Conservation (phyloP, 2,329 filamentous ascomycete species). For the Mycosphaerelloides madeirae region DNA sequence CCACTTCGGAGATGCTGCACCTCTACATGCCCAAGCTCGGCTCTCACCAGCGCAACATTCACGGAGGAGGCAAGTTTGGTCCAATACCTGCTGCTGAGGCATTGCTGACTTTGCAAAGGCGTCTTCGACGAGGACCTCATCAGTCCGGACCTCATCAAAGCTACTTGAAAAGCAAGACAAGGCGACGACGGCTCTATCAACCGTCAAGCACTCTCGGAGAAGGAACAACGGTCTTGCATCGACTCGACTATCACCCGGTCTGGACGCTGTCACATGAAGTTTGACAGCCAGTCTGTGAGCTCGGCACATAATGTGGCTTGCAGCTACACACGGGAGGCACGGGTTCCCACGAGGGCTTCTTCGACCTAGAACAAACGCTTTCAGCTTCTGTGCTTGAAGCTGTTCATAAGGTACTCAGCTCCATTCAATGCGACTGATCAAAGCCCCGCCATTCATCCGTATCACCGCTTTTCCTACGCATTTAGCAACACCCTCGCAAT, state of each 20-base stretch:
- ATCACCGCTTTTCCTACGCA: no score
- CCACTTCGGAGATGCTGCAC: constrained; percentile 24
- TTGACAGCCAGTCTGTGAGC: not conserved
- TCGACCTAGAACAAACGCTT: no score
- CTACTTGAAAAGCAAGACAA: not conserved
- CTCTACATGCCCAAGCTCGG: constrained; percentile 20
- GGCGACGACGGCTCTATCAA: no score
- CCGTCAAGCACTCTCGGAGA: no score
- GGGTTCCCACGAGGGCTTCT: no score
- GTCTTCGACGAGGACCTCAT: constrained; percentile 23
- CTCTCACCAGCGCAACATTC: constrained; percentile 24
- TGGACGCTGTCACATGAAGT: not conserved
- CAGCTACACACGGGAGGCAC: no score
- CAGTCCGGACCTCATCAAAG: constrained; percentile 10
- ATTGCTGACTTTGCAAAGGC: no score
- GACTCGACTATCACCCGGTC: not conserved
- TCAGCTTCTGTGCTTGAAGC: no score
- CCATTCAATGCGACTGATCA: not conserved
- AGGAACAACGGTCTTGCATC: no score
- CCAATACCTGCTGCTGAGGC: no score
- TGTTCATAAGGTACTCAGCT: not conserved
- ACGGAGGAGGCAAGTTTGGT: constrained; percentile 20
- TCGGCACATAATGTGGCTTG: no score
- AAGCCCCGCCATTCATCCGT: not conserved
- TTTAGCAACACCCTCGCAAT: no score